These are phyloP conservation scores for Sporothrix pseudoabietina DNA, from an alignment of 2,329 filamentous ascomycete genomes.

Conservation along the genomic window DNA sequence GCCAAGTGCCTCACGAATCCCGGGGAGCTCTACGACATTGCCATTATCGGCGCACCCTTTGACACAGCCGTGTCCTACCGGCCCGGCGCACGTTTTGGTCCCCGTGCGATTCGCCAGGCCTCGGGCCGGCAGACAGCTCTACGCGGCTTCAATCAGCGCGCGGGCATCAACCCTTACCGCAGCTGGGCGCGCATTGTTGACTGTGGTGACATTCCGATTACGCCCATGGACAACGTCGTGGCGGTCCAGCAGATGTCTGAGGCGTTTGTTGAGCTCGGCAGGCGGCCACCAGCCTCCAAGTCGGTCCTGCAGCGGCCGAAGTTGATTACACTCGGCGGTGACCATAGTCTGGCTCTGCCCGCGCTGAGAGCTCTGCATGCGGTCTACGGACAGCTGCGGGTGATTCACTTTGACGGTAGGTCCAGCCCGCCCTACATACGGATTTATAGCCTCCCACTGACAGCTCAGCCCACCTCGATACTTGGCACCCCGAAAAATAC, in stretches of 20 bases:
- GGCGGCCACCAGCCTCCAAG: conserved; percentile 43
- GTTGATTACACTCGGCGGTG: conserved; percentile 71
- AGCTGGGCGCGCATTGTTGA: conserved; percentile 80
- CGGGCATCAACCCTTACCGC: conserved; percentile 78
- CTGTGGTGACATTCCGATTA: conserved; percentile 88
- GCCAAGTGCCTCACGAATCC: conserved; percentile 70
- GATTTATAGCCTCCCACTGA: background rate
- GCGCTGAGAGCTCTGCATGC: conserved; percentile 67
- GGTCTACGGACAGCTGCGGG: conserved; percentile 65
- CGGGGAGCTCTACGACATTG: conserved; percentile 67
- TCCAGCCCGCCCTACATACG: background rate
- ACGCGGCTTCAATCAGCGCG: conserved; percentile 80
- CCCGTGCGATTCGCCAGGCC: conserved; percentile 81
- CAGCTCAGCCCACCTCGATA: conserved; percentile 67
- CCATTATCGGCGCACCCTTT: conserved; percentile 71
- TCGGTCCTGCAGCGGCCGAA: conserved; percentile 48
- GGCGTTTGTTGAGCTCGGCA: conserved; percentile 70
- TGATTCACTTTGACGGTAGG: conserved; percentile 68
- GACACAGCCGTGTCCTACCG: conserved; percentile 73
- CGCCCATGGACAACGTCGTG: conserved; percentile 81
- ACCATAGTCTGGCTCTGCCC: conserved; percentile 71
- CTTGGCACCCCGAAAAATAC: conserved; percentile 82
- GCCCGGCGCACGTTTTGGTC: conserved; percentile 78
- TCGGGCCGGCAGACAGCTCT: conserved; percentile 78
- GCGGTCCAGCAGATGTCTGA: conserved; percentile 82